Percentiles rank a stretch among this genome's conserved stretches.
These are phyloP conservation scores for Aspergillus taichungensis DNA, from an alignment of 495 filamentous ascomycete species.

Conservation along the genomic window DNA sequence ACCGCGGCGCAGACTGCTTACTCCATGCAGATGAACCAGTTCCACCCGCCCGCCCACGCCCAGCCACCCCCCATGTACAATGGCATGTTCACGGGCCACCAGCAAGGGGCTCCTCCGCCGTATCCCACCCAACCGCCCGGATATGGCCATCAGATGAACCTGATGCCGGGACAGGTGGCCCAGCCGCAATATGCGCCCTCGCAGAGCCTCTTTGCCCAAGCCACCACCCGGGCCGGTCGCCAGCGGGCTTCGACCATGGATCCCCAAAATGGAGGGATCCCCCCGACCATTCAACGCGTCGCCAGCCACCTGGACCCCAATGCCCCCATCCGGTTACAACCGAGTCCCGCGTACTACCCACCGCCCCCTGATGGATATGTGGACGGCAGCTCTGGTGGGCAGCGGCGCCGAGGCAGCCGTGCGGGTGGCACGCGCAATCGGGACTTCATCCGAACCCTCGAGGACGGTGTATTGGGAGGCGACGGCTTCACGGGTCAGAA, in stretches of 20 bases:
- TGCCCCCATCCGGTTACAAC: slow-evolving; percentile 87
- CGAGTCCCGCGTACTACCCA: slow-evolving; percentile 95
- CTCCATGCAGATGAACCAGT: slow-evolving; percentile 54
- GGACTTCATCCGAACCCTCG: slow-evolving; percentile 88
- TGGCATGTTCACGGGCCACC: slow-evolving; percentile 68
- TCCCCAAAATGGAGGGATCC: slow-evolving; percentile 83
- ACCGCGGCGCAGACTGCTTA: slow-evolving; percentile 42
- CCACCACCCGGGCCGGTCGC: slow-evolving; percentile 68
- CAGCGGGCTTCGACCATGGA: slow-evolving; percentile 96
- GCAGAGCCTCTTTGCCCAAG: slow-evolving; percentile 78
- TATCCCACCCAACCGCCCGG: slow-evolving; percentile 63
- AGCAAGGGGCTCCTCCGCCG: slow-evolving; percentile 73
- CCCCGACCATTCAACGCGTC: slow-evolving; percentile 87
- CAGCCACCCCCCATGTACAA: slow-evolving; percentile 65
- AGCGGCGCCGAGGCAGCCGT: slow-evolving; percentile 70
- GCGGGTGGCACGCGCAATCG: slow-evolving; percentile 58
- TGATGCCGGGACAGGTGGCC: slow-evolving; percentile 63
- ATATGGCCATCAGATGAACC: slow-evolving; percentile 65
- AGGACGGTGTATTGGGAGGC: slow-evolving; percentile 78
- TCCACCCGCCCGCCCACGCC: slow-evolving; percentile 38
- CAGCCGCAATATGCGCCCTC: slow-evolving; percentile 58
- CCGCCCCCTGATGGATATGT: slow-evolving; percentile 83
- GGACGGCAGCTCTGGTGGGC: slow-evolving; percentile 50
- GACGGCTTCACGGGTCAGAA: slow-evolving; percentile 65
- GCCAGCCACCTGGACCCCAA: slow-evolving; percentile 94